Base-by-base conservation (phyloP, 768 basidiomycete species). In the Baorangia bicolor region DNA sequence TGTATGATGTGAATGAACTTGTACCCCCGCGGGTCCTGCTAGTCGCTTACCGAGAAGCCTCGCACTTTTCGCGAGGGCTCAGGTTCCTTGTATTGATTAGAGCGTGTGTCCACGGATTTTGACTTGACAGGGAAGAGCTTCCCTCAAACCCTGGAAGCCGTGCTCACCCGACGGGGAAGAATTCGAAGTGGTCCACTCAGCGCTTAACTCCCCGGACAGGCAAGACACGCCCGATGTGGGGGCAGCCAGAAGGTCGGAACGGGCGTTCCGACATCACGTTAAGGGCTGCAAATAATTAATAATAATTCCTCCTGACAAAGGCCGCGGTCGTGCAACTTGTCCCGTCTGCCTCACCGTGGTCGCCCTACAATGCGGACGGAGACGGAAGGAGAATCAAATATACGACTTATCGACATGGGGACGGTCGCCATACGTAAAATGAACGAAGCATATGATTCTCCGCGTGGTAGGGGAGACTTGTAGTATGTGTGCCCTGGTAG, bases 181-280 rank as follows among this genome's bases (percentile, higher is more conserved):
- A 41, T 20, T 41, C 38, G 20, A 25, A 27, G 27, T 30, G 31
- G 41, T 28, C 41, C 42, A 12, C 43, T 47, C 35, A 42, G 63
- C 52, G 59, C 37, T 52, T 61, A 59, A 63, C 56, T 64, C 59
- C 59, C 66, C 50, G 43, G 68, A 68, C 38, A 57, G 61, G 61
- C 21, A 63, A 49, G 47, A 44, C 31, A 1, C 33, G 25, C 28
- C 59, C 53, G 37, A 25, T 13, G 27, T 37, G 47, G 50, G 42
- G 52, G 37, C 9, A 21, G 27, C 23, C 23, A 34, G 12, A 50
- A n/a, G 34, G 34, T 50, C 62, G 64, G 64, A 35, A 52, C 40
- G 40, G 25, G 37, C 31, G 48, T 39, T 53, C 67, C 64, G 62
- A 48, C 5, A 27, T 49, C 53, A 57, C 48, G 61, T 46, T 44